Evolutionary conservation across 768 basidiomycete genomes (phyloP).

Genomic region (Amanita phalloides): DNA sequence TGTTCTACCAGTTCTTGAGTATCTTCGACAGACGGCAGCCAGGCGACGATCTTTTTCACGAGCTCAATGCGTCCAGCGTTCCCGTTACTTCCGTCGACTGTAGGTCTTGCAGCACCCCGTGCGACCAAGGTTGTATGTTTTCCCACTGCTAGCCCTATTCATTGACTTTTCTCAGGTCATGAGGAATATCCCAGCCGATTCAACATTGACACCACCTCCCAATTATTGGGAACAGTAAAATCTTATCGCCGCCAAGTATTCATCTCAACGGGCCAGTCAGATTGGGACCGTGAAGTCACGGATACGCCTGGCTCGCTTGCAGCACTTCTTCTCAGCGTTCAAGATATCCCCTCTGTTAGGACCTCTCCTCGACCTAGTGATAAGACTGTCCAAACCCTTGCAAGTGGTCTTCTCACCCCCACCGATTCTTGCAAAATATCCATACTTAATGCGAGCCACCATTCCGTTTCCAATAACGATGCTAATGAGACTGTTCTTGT

Average conservation of each 20-base stretch:
- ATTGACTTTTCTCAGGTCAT: slow-evolving; percentile 35
- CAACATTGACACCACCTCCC: slow-evolving; percentile 66
- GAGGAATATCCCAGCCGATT: slow-evolving; percentile 66
- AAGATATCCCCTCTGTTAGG: slow-evolving; percentile 17
- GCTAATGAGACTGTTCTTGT: slow-evolving; percentile 73
- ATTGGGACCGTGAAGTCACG: slow-evolving; percentile 81
- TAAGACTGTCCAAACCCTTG: slow-evolving; percentile 18
- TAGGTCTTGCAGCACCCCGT: slow-evolving; percentile 66
- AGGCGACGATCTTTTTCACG: slow-evolving; percentile 30
- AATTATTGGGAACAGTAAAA: slow-evolving; percentile 80
- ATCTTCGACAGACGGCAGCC: slow-evolving; percentile 27
- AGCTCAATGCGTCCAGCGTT: slow-evolving; percentile 46
- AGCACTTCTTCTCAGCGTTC: slow-evolving; percentile 34
- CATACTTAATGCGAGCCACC: slow-evolving; percentile 79
- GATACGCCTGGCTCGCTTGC: slow-evolving; percentile 65
- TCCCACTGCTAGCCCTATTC: slow-evolving; percentile 12
- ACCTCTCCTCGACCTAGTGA: slow-evolving; percentile 11
- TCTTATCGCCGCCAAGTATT: slow-evolving; percentile 83
- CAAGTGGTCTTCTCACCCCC: slow-evolving; percentile 48
- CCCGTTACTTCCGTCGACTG: slow-evolving; percentile 64
- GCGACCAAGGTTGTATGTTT: slow-evolving; percentile 46
- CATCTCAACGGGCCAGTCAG: slow-evolving; percentile 81
- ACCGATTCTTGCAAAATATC: slow-evolving; percentile 47
- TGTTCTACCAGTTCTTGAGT: slow-evolving; percentile 30
- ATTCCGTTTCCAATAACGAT: slow-evolving; percentile 53